Conservation (phyloP, 140 eudicot species). For the Oenanthe javanica region DNA sequence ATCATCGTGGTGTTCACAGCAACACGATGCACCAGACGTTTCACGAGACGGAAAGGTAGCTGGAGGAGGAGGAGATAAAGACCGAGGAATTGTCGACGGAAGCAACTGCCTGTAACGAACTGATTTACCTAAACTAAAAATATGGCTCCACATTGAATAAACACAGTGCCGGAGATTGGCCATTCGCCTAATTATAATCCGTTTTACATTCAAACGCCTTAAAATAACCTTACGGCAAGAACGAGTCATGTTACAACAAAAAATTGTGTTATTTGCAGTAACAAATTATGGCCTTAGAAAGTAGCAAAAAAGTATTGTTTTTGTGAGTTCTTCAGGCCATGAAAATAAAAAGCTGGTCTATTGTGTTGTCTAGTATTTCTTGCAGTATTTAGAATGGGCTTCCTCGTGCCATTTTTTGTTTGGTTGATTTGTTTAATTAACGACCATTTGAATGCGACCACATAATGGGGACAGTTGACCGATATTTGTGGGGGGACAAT, state of each 20-base stretch:
- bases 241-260: constrained; percentile 24
- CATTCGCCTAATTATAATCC: constrained; percentile 40
- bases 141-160: constrained; percentile 44
- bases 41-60: constrained; percentile 6
- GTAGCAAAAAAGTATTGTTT: background rate
- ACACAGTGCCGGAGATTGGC: constrained; percentile 36
- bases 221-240: constrained; percentile 26
- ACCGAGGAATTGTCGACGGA: background rate
- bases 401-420: too few species aligned
- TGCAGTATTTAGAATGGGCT: too few species aligned
- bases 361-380: background rate
- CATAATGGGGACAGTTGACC: constrained; percentile 21
- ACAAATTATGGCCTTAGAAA: background rate
- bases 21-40: background rate
- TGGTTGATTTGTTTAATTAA: background rate
- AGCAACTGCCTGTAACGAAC: constrained; percentile 39
- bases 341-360: constrained; percentile 9
- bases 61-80: constrained; percentile 11
- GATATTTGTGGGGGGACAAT: constrained; percentile 11
- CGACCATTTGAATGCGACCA: constrained; percentile 11
- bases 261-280: background rate
- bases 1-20: constrained; percentile 31
- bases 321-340: constrained; percentile 10
- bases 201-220: constrained; percentile 26
- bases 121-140: constrained; percentile 40